Conservation (phyloP, 768 basidiomycete genomes). For the Amyloporia xantha region DNA sequence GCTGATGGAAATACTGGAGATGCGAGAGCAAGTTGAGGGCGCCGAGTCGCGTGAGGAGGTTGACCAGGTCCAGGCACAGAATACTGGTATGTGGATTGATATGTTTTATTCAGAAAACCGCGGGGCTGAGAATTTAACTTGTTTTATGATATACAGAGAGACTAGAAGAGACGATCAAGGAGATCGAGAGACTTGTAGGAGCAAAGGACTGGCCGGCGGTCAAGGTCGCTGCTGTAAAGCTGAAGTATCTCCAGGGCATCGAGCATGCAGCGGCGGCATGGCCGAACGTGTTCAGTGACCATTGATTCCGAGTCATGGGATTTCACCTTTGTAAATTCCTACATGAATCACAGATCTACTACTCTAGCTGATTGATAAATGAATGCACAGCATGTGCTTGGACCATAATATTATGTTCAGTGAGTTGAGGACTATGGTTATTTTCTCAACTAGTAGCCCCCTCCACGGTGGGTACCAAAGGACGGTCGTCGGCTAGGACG, state of each 20-base stretch:
- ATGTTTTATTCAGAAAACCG: neutral
- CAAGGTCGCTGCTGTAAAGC: slow-evolving; percentile 53
- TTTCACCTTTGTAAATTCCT: neutral
- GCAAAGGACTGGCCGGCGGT: slow-evolving; percentile 48
- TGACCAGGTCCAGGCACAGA: slow-evolving; percentile 42
- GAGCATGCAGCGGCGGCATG: slow-evolving; percentile 40
- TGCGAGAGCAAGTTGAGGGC: slow-evolving; percentile 68
- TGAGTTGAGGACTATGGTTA: no score
- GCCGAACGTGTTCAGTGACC: slow-evolving; percentile 21
- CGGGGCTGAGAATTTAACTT: neutral
- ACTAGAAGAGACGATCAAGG: slow-evolving; percentile 37
- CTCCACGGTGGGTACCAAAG: no score
- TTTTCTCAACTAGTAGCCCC: no score
- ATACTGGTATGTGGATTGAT: slow-evolving; percentile 41
- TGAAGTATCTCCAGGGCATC: slow-evolving; percentile 70
- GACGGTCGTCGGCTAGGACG: no score
- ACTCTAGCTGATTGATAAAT: no score
- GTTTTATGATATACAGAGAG: slow-evolving; percentile 36
- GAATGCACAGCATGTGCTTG: no score
- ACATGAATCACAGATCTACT: neutral
- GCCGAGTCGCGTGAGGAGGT: slow-evolving; percentile 45
- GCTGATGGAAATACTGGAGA: slow-evolving; percentile 73
- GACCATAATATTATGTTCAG: no score
- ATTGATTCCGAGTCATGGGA: slow-evolving; percentile 13
- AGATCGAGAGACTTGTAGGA: slow-evolving; percentile 45